phyloP scores from a whole-genome alignment of 75 land plant genomes.

The Selaginella tamariscina region DNA sequence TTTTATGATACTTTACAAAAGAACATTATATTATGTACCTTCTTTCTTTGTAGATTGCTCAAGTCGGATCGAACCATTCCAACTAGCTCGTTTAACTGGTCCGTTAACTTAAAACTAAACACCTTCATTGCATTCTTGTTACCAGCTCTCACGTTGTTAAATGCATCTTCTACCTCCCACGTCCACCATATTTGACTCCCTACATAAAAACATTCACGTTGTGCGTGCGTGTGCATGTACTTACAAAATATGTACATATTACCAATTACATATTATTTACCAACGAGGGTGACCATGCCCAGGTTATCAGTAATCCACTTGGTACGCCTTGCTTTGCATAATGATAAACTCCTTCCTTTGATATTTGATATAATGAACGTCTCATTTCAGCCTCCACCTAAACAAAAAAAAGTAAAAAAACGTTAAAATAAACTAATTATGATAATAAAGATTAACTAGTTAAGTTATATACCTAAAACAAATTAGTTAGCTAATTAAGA shows the following conservation, averaged over 20 bases:
- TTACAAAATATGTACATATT: too few relatives aligned
- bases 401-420: too few relatives aligned
- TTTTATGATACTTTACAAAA: not conserved
- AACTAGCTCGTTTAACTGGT: slow-evolving; percentile 29
- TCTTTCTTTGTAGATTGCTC: slow-evolving; percentile 26
- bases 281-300: slow-evolving; percentile 29
- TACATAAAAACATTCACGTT: too few relatives aligned
- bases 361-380: slow-evolving; percentile 22
- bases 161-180: slow-evolving; percentile 36
- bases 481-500: too few relatives aligned
- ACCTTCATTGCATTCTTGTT: slow-evolving; percentile 33
- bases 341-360: slow-evolving; percentile 28
- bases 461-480: too few relatives aligned
- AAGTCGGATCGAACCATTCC: slow-evolving; percentile 29
- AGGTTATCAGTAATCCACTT: slow-evolving; percentile 26
- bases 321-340: slow-evolving; percentile 24
- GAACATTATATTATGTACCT: slow-evolving; percentile 10
- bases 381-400: slow-evolving; percentile 28
- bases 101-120: slow-evolving; percentile 25
- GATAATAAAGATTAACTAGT: too few relatives aligned
- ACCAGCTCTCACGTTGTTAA: slow-evolving; percentile 19
- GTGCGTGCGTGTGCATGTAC: too few relatives aligned
- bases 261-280: too few relatives aligned
- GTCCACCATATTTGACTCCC: slow-evolving; percentile 39
- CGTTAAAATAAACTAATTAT: too few relatives aligned